Evolutionary conservation across 768 basidiomycete species (phyloP), one percentile per base, ranked within the genome.

Genomic region (Auriscalpium microsporum): DNA sequence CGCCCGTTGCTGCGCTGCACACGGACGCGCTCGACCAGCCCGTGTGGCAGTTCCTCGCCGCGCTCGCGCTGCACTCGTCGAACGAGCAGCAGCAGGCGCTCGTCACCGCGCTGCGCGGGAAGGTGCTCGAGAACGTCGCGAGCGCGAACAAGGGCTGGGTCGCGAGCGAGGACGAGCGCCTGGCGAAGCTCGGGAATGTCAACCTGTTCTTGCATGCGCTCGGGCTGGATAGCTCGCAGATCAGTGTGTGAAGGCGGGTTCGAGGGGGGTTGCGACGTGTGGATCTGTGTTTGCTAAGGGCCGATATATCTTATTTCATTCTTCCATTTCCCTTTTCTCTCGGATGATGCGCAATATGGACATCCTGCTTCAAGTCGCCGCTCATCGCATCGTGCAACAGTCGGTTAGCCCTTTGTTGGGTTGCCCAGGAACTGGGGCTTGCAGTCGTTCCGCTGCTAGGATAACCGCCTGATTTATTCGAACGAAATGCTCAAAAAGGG

Each of bases 11-110:
- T 16, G 71, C 77, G 1, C 46, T 53, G 33, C 68, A 75, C 28
- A 76, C 78, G 35, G 87, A 89, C 66, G 75, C 79, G 56, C 76
- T 87, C 53, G 92, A 95, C 71, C 88, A 90, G 68, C 90, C 88
- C 13, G 89, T 92, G n/a, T 96, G 94, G 93, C 87, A 90, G 67
- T 90, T 94, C 77, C 79, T 96, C 37, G 90, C 93, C 8, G 84
- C 91, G 2, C 72, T 98, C 50, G 94, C 94, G 2, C 77, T 94
- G 42, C 86, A 88, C 61, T 89, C 92, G 11, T 81, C 82, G 48
- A 76, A 82, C 45, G 87, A 92, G 61, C 92, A 99, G 68, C 95
- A 98, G 67, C 88, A 90, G 60, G 73, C 82, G 46, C 78, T 99
- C 48, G 94, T 99, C 36, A 80, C 83, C 17, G 76, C 84, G 33